These are phyloP conservation scores for Capsella rubella DNA, from an alignment of 441 rosid species.

Conservation along the genomic window DNA sequence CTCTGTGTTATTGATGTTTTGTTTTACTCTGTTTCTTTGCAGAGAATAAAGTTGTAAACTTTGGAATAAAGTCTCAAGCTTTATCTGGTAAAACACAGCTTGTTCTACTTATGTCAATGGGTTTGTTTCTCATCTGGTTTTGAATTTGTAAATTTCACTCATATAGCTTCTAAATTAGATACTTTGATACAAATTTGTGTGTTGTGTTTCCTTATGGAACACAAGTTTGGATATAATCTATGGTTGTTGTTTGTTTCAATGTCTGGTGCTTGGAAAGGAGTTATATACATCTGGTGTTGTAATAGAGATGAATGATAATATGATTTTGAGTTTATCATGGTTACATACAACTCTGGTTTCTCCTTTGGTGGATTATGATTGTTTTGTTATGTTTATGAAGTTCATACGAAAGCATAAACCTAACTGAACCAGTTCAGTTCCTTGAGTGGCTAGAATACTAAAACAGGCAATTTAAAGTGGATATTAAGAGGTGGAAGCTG, in stretches of 20 bases:
- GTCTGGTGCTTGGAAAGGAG: no score
- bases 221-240: no score
- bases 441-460: background rate
- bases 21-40: constrained; percentile 4
- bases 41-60: constrained; percentile 35
- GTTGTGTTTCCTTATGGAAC: no score
- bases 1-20: background rate
- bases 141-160: background rate
- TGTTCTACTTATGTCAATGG: constrained; percentile 3
- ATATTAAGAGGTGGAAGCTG: background rate
- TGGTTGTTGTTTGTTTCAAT: no score
- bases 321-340: no score
- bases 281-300: no score
- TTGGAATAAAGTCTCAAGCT: constrained; percentile 30
- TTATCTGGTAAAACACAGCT: constrained; percentile 23
- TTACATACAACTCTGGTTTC: no score
- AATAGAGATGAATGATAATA: no score
- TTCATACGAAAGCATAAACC: background rate
- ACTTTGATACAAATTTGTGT: no score
- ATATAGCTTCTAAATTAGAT: background rate
- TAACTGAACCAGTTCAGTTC: background rate
- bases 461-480: background rate
- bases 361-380: no score
- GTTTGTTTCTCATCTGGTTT: constrained; percentile 2
- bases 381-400: no score